These are phyloP conservation scores for Hypomontagnella submonticulosa DNA, from an alignment of 495 filamentous ascomycete species.

Conservation along the genomic window DNA sequence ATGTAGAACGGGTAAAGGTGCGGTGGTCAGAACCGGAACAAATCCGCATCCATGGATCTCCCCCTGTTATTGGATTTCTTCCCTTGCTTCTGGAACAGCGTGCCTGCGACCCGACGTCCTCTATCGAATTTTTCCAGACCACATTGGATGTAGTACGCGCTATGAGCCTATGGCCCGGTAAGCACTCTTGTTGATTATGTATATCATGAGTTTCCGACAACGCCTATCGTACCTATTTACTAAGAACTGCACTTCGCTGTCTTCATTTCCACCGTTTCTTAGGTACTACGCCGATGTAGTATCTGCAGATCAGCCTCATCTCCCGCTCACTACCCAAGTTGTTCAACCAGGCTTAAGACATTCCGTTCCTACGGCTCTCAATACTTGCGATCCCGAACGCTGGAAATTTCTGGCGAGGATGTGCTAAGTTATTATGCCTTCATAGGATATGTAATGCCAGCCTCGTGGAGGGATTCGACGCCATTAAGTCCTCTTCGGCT, in stretches of 20 bases:
- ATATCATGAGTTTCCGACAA: too few species aligned
- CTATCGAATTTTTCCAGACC: conserved; percentile 22
- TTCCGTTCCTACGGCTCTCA: conserved; percentile 11
- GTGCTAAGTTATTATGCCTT: conserved; percentile 9
- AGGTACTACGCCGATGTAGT: not conserved
- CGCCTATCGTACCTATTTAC: too few species aligned
- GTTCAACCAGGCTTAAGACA: not conserved
- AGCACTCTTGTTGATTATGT: too few species aligned
- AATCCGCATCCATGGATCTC: conserved; percentile 32
- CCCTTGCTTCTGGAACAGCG: conserved; percentile 46
- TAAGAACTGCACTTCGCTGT: too few species aligned
- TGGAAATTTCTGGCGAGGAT: not conserved
- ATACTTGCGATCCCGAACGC: not conserved
- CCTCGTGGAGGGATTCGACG: not conserved
- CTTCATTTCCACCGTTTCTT: conserved; percentile 4
- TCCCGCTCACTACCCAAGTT: conserved; percentile 4
- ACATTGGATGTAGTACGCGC: not conserved
- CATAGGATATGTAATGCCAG: not conserved
- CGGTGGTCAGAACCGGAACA: conserved; percentile 23
- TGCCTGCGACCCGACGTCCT: conserved; percentile 35
- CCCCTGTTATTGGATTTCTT: conserved; percentile 25
- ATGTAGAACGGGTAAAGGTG: conserved; percentile 32
- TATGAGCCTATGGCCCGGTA: too few species aligned
- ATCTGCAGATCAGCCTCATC: conserved; percentile 8
- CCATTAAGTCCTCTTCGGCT: not conserved